Evolutionary conservation across 768 basidiomycete genomes (phyloP), one percentile per base, ranked within the genome.

Genomic region (Tylopilus intermedius): DNA sequence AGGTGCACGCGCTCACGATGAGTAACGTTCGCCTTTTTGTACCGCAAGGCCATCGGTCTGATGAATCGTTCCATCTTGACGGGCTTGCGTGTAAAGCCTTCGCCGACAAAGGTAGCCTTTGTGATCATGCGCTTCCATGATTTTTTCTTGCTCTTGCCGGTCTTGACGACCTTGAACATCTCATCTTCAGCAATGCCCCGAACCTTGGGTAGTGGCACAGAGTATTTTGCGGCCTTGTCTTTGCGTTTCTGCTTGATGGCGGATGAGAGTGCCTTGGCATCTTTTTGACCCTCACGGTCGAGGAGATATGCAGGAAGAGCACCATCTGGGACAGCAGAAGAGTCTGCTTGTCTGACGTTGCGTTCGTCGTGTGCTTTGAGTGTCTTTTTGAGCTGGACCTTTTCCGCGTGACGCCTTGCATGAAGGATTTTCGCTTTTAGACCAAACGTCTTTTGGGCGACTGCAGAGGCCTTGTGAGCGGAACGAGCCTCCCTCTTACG

Each of bases 71-170:
- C 96, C 86, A 98, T 90, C 74, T 99, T 99, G 54, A 97, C 94
- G 1, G 96, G 96, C 71, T 98, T 98, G 56, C 96, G 79, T 14
- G 96, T 99, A 70, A 98, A 99, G 15, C 91, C 88, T 69, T 97
- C 94, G 5, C 95, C 95, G 30, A 99, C 96, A 64, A 98, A 99
- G 8, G 96, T 99, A 30, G 96, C 96, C 72, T 99, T 99, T 51
- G 93, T 96, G 55, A 99, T 90, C 94, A 98, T 97, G 60, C 94
- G 83, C 75, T 99, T 99, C 96, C 96, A 99, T 15, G 89, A 80
- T 72, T 98, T 99, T 65, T 81, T 84, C 74, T 93, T 96, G 67
- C 81, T 88, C 76, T 97, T 97, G 50, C 96, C 96, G 1, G 95
- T 94, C 77, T 93, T 91, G 79, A 99, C 76, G 29, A 99, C 96